These are phyloP conservation scores for Amaranthus tricolor DNA, from an alignment of 179 eudicot species.

Conservation along the genomic window DNA sequence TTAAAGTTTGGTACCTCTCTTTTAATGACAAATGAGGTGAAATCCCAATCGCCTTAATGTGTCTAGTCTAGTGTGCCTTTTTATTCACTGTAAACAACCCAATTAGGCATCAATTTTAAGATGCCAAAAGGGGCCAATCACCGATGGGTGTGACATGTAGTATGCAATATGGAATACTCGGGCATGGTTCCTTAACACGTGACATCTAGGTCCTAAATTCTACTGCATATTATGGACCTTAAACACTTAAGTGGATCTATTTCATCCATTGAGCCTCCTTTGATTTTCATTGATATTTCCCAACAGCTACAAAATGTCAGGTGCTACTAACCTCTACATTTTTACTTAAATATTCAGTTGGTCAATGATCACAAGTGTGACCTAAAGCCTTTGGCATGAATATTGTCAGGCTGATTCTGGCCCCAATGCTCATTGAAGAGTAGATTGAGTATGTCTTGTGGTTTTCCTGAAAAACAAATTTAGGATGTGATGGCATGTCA, in stretches of 20 bases:
- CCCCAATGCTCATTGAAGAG: not conserved
- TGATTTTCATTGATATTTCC: not conserved
- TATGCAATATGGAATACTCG: not conserved
- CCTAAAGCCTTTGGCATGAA: not conserved
- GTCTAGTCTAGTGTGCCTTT: too few relatives aligned
- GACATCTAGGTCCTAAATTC: not conserved
- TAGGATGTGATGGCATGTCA: not conserved
- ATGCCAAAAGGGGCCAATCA: not conserved
- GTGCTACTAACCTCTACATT: too few relatives aligned
- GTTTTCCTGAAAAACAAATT: not conserved
- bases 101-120: not conserved
- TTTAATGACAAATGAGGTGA: too few relatives aligned
- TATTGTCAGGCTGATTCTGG: not conserved
- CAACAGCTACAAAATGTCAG: too few relatives aligned
- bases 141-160: not conserved
- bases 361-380: not conserved
- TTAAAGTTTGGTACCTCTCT: too few relatives aligned
- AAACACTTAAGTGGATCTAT: not conserved
- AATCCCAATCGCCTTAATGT: too few relatives aligned
- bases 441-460: not conserved
- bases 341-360: not conserved
- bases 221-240: not conserved
- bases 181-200: not conserved
- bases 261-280: not conserved
- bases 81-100: not conserved